Evolutionary conservation across 1,284 basidiomycete genomes (phyloP).

Genomic region (Papiliotrema flavescens): DNA sequence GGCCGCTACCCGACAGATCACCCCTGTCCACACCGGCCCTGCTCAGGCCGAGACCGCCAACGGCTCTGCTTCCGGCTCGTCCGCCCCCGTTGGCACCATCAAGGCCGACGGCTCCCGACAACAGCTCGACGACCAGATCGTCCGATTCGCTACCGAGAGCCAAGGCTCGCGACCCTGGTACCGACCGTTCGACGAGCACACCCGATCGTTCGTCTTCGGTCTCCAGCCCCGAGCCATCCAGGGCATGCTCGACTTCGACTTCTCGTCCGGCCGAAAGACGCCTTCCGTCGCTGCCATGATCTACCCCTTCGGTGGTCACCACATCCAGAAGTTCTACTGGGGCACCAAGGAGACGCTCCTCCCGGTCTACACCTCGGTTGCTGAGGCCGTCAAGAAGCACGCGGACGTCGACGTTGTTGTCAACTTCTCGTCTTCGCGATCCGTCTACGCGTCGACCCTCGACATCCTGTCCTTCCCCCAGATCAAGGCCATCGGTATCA

Average conservation of each 20-base stretch:
- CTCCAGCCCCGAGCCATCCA: slow-evolving; percentile 99
- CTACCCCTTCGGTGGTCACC: slow-evolving; percentile 99
- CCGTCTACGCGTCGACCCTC: slow-evolving; percentile 90
- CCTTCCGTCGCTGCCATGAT: slow-evolving; percentile 99
- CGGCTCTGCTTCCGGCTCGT: slow-evolving; percentile 23
- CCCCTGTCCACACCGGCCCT: slow-evolving; percentile 37
- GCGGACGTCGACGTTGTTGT: slow-evolving; percentile 95
- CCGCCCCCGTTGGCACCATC: slow-evolving; percentile 64
- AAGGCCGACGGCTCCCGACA: slow-evolving; percentile 75
- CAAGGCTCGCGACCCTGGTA: slow-evolving; percentile 63
- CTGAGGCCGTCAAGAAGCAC: slow-evolving; percentile 92
- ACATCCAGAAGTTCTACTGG: slow-evolving; percentile 99
- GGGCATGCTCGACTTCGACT: slow-evolving; percentile 99
- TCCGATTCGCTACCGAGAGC: slow-evolving; percentile 64
- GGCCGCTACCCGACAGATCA: slow-evolving; percentile 48
- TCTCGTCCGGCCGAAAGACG: slow-evolving; percentile 87
- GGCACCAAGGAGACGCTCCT: slow-evolving; percentile 98
- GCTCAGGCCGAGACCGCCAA: slow-evolving; percentile 23
- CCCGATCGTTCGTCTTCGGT: slow-evolving; percentile 95
- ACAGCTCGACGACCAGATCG: slow-evolving; percentile 83
- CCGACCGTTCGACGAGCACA: slow-evolving; percentile 85
- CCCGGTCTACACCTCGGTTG: slow-evolving; percentile 91
- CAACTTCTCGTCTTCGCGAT: slow-evolving; percentile 94
- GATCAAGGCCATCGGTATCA: slow-evolving; percentile 84
- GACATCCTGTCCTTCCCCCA: slow-evolving; percentile 75